These are phyloP conservation scores for Fragilariopsis cylindrus DNA, from an alignment of 108 stramenopile genomes.

Conservation along the genomic window DNA sequence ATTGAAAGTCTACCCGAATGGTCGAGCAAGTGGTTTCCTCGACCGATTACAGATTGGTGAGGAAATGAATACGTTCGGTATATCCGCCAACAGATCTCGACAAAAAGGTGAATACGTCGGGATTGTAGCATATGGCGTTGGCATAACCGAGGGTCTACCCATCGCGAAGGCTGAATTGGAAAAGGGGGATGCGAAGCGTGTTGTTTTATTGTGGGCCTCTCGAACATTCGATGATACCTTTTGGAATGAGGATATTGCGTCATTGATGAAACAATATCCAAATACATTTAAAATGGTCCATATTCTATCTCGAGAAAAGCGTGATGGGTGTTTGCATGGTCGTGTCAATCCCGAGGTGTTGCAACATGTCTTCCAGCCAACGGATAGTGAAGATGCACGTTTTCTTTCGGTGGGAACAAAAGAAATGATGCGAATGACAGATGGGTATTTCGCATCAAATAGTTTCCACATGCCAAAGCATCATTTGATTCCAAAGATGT, in stretches of 20 bases:
- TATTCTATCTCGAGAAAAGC: slow-evolving; percentile 5
- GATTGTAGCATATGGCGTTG: slow-evolving; percentile 18
- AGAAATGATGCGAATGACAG: slow-evolving; percentile 20
- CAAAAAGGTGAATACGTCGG: slow-evolving; percentile 13
- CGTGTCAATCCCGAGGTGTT: slow-evolving; percentile 1
- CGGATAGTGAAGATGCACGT: slow-evolving; percentile 12
- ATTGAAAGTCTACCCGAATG: slow-evolving; percentile 28
- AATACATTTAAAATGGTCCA: slow-evolving; percentile 12
- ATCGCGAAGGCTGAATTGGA: slow-evolving; percentile 20
- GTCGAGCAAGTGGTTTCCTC: slow-evolving; percentile 28
- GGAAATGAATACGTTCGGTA: slow-evolving; percentile 15
- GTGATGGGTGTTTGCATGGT: background rate
- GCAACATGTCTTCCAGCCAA: slow-evolving; percentile 8
- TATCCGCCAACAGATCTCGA: background rate
- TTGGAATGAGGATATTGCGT: slow-evolving; percentile 19
- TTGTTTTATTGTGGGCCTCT: slow-evolving; percentile 18
- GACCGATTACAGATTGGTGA: slow-evolving; percentile 25
- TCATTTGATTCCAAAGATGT: slow-evolving; percentile 11
- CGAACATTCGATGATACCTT: slow-evolving; percentile 21
- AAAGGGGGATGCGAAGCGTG: background rate
- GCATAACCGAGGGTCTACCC: slow-evolving; percentile 23
- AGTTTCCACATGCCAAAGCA: slow-evolving; percentile 16
- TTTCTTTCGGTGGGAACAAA: slow-evolving; percentile 29
- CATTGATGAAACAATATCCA: background rate
- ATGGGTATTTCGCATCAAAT: background rate